Base-by-base conservation (phyloP, 2,329 filamentous ascomycete species). In the Ophiostoma piceae region DNA sequence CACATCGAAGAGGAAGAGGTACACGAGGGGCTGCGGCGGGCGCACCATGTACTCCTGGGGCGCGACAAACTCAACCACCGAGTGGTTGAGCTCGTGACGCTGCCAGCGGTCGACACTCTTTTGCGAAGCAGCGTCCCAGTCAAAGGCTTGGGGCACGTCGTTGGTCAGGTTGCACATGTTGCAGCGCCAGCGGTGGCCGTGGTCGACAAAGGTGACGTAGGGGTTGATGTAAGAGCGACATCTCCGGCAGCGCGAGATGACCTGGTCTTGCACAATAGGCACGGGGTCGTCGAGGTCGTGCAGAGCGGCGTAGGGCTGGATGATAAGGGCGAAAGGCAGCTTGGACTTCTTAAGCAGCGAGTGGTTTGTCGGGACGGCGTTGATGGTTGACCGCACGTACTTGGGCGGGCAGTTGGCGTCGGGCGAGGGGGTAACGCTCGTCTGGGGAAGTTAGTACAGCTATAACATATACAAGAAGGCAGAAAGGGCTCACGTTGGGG, bases 91-190 rank as follows among this genome's bases (percentile, higher is more conserved):
- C 78, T 99, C 95, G 54, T 92, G 87, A 75, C 95, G 86, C 79
- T 96, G 90, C 91, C 95, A 96, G 77, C 95, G 85, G 78, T 99
- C 94, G 67, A 96, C 90, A 68, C 88, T 91, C 83, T 96, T 94
- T 80, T 98, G 94, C 69, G 93, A 85, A 64, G 92, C 90, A 43
- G 92, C 90, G 80, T 99, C 95, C 95, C 95, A 99, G 79, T 99
- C 95, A 74, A 99, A 99, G 51, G 94, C 94, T 80, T 99, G 95
- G n/a, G 95, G 95, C 54, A 98, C 94, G 76, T 99, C 95, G 78
- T 99, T 99, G 75, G 94, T 97, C 74, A 99, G 84, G 80, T 97
- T 98, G 80, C 95, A 99, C 94, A 99, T 97, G 82, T 99, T 99
- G 83, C 95, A 99, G 77, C 94, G 90, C 95, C 95, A 99, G 77